A percentile compares a stretch with the other conserved stretches of the same genome.
Evolutionary conservation across 345 rosid species (phyloP).

Genomic region (Gynandropsis gynandra): DNA sequence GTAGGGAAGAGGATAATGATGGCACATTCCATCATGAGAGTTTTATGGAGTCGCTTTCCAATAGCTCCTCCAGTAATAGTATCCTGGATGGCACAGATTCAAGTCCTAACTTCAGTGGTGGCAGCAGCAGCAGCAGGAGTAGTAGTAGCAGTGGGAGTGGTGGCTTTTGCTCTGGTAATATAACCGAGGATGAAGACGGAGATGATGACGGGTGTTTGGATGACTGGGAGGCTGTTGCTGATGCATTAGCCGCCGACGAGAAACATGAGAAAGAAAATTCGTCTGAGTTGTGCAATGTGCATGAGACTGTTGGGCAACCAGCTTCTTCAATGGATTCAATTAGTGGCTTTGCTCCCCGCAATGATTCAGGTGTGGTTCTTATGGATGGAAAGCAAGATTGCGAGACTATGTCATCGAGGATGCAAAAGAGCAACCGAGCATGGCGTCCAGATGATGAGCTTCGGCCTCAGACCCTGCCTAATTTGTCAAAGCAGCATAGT

Average conservation of each 20-base stretch:
- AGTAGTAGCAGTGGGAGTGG: constrained; percentile 67
- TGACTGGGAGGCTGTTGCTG: constrained; percentile 96
- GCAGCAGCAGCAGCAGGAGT: constrained; percentile 41
- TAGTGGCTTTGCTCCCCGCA: constrained; percentile 1
- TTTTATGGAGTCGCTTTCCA: constrained; percentile 48
- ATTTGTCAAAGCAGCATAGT: constrained; percentile 61
- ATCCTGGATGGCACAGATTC: constrained; percentile 36
- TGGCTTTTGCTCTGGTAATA: constrained; percentile 76
- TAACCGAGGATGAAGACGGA: constrained; percentile 70
- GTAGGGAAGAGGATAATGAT: constrained; percentile 29
- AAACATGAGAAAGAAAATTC: constrained; percentile 33
- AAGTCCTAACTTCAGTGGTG: constrained; percentile 40
- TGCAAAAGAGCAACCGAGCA: constrained; percentile 41
- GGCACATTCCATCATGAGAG: constrained; percentile 45
- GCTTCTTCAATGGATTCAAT: constrained; percentile 17
- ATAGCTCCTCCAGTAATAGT: constrained; percentile 51
- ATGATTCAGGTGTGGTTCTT: constrained; percentile 20
- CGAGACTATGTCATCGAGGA: constrained; percentile 26
- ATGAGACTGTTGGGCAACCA: constrained; percentile 19
- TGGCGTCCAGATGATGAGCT: constrained; percentile 81
- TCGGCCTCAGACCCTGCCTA: constrained; percentile 77
- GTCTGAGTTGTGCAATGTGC: constrained; percentile 21
- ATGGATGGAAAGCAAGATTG: constrained; percentile 27
- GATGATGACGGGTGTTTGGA: constrained; percentile 72
- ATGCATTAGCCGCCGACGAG: constrained; percentile 70